These are phyloP conservation scores for Tetracladium maxilliforme DNA, from an alignment of 2,329 filamentous ascomycete species.

Conservation along the genomic window DNA sequence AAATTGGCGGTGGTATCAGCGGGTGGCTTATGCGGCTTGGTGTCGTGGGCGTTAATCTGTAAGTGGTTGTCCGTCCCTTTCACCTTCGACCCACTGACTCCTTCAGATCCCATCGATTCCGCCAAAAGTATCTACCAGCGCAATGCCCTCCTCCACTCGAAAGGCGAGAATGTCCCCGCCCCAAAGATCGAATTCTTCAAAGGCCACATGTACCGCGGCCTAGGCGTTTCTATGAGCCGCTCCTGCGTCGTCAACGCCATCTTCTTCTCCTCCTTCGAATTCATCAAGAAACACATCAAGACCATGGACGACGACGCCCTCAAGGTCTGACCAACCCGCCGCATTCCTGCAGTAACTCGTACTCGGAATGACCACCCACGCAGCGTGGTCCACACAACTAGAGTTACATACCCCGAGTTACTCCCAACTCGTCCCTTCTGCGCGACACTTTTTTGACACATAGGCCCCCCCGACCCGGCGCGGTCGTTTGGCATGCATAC, in stretches of 20 bases:
- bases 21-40: slow-evolving; percentile 68
- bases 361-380: too few relatives aligned
- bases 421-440: too few relatives aligned
- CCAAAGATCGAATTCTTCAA: slow-evolving; percentile 70
- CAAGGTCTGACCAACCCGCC: neutral
- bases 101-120: slow-evolving; percentile 65
- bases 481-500: too few relatives aligned
- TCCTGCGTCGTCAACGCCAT: slow-evolving; percentile 77
- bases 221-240: slow-evolving; percentile 70
- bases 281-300: slow-evolving; percentile 57
- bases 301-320: slow-evolving; percentile 27
- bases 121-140: slow-evolving; percentile 79
- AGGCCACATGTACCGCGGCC: slow-evolving; percentile 65
- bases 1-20: slow-evolving; percentile 66
- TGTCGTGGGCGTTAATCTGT: slow-evolving; percentile 56
- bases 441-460: too few relatives aligned
- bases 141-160: slow-evolving; percentile 57
- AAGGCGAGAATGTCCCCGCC: slow-evolving; percentile 43
- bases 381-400: too few relatives aligned
- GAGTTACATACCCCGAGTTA: too few relatives aligned
- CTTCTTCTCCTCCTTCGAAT: slow-evolving; percentile 81
- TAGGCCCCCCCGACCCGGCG: too few relatives aligned
- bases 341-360: too few relatives aligned
- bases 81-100: slow-evolving; percentile 21
- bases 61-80: too few relatives aligned